A percentile compares a stretch with the other conserved stretches of the same genome.
Conservation (phyloP, 495 filamentous ascomycete species). For the Penicillium dipodomyicola region DNA sequence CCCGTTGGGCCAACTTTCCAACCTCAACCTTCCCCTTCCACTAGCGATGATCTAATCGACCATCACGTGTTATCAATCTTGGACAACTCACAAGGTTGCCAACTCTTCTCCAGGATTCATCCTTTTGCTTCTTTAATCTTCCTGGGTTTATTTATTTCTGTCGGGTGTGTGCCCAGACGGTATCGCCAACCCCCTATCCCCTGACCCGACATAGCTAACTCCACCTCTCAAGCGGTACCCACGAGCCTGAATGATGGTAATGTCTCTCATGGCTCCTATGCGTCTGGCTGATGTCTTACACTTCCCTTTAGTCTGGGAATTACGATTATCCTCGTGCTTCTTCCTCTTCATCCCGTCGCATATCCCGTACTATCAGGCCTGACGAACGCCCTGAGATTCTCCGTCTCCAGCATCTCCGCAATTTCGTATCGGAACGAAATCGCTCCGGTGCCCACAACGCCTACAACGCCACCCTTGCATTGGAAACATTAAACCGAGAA, state of each 20-base stretch:
- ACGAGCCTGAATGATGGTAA: conserved; percentile 8
- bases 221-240: not conserved
- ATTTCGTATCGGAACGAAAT: conserved; percentile 40
- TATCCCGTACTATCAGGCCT: conserved; percentile 23
- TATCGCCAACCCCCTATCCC: not conserved
- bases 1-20: not conserved
- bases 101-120: not conserved
- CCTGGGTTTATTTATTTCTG: not conserved
- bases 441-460: conserved; percentile 42
- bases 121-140: not conserved
- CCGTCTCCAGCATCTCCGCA: conserved; percentile 41
- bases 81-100: conserved; percentile 6
- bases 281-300: conserved; percentile 5
- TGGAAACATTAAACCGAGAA: conserved; percentile 42
- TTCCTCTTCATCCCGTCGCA: conserved; percentile 44
- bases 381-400: conserved; percentile 19
- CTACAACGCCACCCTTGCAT: conserved; percentile 38
- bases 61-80: conserved; percentile 22
- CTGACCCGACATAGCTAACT: conserved; percentile 1
- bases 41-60: conserved; percentile 30
- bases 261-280: conserved; percentile 5
- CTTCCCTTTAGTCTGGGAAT: conserved; percentile 53
- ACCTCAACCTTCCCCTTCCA: conserved; percentile 7
- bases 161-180: not conserved
- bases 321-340: conserved; percentile 55